Conservation (phyloP, 2,329 filamentous ascomycete species). For the Apiospora koreana region DNA sequence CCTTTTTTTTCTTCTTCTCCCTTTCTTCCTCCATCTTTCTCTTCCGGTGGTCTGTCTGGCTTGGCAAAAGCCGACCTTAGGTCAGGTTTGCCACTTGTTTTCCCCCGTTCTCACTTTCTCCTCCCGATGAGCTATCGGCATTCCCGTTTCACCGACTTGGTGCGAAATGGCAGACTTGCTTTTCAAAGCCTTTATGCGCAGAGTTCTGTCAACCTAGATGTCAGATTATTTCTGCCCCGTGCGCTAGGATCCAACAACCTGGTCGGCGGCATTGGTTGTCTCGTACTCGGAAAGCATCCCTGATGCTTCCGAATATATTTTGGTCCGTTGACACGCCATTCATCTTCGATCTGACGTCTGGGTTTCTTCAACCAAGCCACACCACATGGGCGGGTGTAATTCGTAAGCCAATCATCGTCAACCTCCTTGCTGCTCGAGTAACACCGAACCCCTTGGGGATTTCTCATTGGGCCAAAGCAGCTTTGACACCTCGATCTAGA, state of each 20-base stretch:
- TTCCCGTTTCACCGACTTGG: not conserved
- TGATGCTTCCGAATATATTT: not conserved
- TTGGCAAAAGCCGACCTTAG: not conserved
- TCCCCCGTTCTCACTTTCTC: not conserved
- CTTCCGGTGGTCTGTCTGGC: not conserved
- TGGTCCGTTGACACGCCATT: not conserved
- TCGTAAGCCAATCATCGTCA: not conserved
- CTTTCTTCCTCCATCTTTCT: not conserved
- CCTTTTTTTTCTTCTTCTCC: not conserved
- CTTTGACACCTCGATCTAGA: slow-evolving; percentile 1
- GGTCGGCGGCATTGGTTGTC: slow-evolving; percentile 1
- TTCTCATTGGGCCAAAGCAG: not conserved
- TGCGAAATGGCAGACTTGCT: not conserved
- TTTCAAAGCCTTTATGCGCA: not conserved
- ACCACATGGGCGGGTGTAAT: not conserved
- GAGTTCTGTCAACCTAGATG: not conserved
- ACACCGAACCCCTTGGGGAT: not conserved
- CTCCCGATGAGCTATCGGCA: not conserved
- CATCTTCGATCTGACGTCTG: not conserved
- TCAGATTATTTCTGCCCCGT: not conserved
- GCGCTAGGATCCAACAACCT: slow-evolving; percentile 7
- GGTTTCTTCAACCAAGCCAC: not conserved
- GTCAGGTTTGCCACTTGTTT: not conserved
- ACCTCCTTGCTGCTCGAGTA: not conserved
- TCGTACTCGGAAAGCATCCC: not conserved